Percentiles rank a stretch among this genome's conserved stretches.
Conservation (phyloP, 225 moss, liverwort and hornwort species). For the Bryum argenteum region DNA sequence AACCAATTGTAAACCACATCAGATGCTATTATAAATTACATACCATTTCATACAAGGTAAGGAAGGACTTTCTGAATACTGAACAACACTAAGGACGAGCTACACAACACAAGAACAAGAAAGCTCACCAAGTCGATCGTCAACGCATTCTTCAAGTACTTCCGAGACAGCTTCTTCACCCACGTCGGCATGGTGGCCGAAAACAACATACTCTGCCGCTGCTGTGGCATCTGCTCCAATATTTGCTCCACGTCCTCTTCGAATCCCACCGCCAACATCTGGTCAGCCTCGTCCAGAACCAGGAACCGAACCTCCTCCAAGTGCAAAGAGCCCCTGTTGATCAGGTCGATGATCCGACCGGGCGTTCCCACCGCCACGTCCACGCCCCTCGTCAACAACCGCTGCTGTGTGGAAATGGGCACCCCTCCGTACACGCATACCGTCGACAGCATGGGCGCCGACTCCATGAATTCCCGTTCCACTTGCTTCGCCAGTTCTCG, state of each 20-base stretch:
- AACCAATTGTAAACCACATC: not conserved
- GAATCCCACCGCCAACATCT: conserved; percentile 69
- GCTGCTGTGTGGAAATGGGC: conserved; percentile 48
- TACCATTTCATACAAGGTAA: not conserved
- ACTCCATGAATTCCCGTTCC: conserved; percentile 51
- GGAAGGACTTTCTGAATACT: not conserved
- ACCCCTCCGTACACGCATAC: conserved; percentile 56
- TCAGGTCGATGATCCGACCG: conserved; percentile 60
- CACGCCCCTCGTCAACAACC: conserved; percentile 46
- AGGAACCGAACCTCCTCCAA: conserved; percentile 57
- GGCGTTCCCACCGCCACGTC: conserved; percentile 65
- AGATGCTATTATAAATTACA: not conserved
- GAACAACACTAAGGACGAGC: not conserved
- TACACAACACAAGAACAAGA: not conserved
- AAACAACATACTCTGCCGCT: conserved; percentile 62
- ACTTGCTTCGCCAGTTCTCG: conserved; percentile 54
- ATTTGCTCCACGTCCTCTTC: conserved; percentile 64
- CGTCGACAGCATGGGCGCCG: conserved; percentile 47
- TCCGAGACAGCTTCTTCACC: conserved; percentile 58
- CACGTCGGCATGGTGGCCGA: conserved; percentile 64
- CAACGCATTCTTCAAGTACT: conserved; percentile 46
- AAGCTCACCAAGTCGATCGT: conserved; percentile 53
- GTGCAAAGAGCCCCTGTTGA: conserved; percentile 43
- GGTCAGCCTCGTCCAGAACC: conserved; percentile 66
- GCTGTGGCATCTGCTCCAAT: conserved; percentile 50